Base-by-base conservation (phyloP, 2,329 filamentous ascomycete genomes). In the Colletotrichum siamense region DNA sequence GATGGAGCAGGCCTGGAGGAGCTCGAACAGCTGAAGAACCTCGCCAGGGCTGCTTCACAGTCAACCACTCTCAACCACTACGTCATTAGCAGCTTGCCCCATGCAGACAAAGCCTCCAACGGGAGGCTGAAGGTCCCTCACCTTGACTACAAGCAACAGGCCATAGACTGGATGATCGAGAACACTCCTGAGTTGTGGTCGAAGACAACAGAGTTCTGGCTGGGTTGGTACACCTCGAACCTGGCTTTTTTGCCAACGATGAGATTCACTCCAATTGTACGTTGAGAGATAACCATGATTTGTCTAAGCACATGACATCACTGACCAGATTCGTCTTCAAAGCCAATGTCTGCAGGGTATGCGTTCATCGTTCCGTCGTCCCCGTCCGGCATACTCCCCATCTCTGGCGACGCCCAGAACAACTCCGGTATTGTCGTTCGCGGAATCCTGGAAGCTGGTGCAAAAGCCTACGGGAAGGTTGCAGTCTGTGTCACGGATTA, bases 1-100 rank as follows among this genome's bases (percentile, higher is more conserved):
- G 67, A 69, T 18, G 30, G 8, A 10, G 67, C 67, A n/a, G 34
- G 22, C 10, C 80, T 83, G 1, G 80, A 83, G 24, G 88, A 89
- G 79, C 79, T 80, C 18, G 69, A 75, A 13, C 85, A 87, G 55
- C 87, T 84, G 8, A 85, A 83, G 78, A 88, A 86, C 55, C 75
- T 89, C 7, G 87, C 86, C 6, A 82, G 82, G 7, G 87, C 87
- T 4, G 87, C 87, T 1, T 81, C 83, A 1, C 75, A 79, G 9
- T 85, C 81, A 0, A 16, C 78, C 0, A 84, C 85, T 0, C 82
- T 89, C 1, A 80, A 86, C 70, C 86, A 88, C 75, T 89, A 85
- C 78, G 82, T 89, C 70, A 88, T 86, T 86, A 87, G 84, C 9
- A 88, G 87, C 1, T 81, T 87, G 7, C 87, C 87, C 2, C 82